Evolutionary conservation across 2,329 filamentous ascomycete genomes (phyloP), one percentile per base, ranked within the genome.

Genomic region (Cercospora zeina): DNA sequence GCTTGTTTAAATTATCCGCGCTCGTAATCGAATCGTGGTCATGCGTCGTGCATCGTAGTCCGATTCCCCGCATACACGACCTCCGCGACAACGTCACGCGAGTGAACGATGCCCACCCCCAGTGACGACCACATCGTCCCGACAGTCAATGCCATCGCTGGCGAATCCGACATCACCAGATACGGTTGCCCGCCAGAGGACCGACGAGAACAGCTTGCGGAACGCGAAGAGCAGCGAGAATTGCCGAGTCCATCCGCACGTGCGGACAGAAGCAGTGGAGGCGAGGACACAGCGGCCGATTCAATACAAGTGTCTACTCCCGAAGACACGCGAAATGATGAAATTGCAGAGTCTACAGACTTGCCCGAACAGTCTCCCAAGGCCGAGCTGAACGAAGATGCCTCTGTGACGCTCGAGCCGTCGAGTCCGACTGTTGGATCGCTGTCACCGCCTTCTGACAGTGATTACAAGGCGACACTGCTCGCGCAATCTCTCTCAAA

Each of bases 361-460:
- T 61, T 30, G 54, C 50, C 51, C 59, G 64, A 30, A 34, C 36
- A 27, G 37, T 58, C 63, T 16, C 60, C 67, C 14, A 83, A 83
- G 69, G 72, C 70, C 57, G 74, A 77, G 65, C 75, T 77, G 66
- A 72, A 75, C 1, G 78, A 78, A 56, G 76, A 79, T 57, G 75
- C 77, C 21, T 67, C 63, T 19, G 57, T 71, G 33, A 63, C 67
- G 10, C 65, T 65, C 59, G 72, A 74, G 19, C 55, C 66, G 30
- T 63, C 67, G 16, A 73, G 68, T 64, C 66, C 64, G 10, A 33
- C 67, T 11, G 65, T 68, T 21, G 70, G 62, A 24, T 70, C 67
- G 21, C 65, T 66, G 30, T 68, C 69, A 33, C 59, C 63, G 16
- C 66, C 67, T 24, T 45, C 42, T 37, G 72, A 74, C 42, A 70